phyloP scores from a whole-genome alignment of 2,329 filamentous ascomycete species.

The Claviceps digitariae region DNA sequence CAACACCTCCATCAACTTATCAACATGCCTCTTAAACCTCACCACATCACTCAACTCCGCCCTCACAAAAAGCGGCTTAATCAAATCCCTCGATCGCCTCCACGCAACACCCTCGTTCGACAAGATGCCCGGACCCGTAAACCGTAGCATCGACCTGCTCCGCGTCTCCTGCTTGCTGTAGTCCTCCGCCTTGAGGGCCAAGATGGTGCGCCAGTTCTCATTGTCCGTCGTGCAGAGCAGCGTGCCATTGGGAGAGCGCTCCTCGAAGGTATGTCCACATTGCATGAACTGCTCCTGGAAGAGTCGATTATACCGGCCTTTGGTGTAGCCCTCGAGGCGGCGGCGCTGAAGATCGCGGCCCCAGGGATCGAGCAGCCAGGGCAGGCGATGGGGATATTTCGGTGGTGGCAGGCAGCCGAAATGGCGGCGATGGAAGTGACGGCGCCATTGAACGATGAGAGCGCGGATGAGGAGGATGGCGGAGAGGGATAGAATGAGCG shows the following conservation, averaged over 20 bases:
- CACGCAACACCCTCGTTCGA: conserved; percentile 1
- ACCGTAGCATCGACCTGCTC: neutral
- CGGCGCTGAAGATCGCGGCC: neutral
- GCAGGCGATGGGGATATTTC: conserved; percentile 1
- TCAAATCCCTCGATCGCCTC: neutral
- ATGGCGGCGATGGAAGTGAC: neutral
- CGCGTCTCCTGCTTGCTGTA: neutral
- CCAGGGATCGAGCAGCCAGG: conserved; percentile 2
- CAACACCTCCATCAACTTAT: neutral
- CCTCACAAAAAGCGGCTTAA: conserved; percentile 1
- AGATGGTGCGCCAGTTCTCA: conserved; percentile 1
- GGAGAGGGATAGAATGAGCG: neutral
- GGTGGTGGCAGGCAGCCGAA: neutral
- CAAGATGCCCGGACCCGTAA: conserved; percentile 1
- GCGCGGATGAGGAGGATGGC: neutral
- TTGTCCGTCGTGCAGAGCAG: conserved; percentile 1
- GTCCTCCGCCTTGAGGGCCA: neutral
- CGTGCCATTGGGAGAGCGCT: neutral
- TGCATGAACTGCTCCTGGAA: neutral
- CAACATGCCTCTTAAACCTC: conserved; percentile 2
- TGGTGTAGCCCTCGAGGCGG: neutral
- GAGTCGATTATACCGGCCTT: neutral
- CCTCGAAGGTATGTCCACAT: conserved; percentile 2
- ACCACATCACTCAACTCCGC: conserved; percentile 1
- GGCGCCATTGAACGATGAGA: neutral